These are phyloP conservation scores for Raphanus hybrid DNA, from an alignment of 441 rosid species.

Conservation along the genomic window DNA sequence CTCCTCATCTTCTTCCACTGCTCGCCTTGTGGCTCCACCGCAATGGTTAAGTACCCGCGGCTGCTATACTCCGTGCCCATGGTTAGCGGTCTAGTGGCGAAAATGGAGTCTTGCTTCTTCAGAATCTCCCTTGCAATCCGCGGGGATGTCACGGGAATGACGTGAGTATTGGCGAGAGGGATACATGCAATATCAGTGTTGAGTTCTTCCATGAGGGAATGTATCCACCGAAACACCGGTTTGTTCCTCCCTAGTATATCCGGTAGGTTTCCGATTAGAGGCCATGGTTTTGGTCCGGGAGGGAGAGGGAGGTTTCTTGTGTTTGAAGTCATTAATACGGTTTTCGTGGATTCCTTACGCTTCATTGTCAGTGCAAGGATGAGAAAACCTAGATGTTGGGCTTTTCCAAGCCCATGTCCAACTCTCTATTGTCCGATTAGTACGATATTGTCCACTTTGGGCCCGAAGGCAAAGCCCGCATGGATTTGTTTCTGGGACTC, in stretches of 20 bases:
- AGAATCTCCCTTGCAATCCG: slow-evolving; percentile 50
- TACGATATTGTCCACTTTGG: too few relatives aligned
- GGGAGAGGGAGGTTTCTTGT: slow-evolving; percentile 38
- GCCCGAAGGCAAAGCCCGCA: too few relatives aligned
- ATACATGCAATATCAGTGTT: slow-evolving; percentile 53
- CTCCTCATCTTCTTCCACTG: slow-evolving; percentile 72
- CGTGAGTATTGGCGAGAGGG: slow-evolving; percentile 46
- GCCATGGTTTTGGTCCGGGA: slow-evolving; percentile 50
- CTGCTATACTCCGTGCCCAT: slow-evolving; percentile 36
- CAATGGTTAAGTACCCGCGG: slow-evolving; percentile 45
- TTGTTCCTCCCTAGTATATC: slow-evolving; percentile 33
- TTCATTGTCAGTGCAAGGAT: slow-evolving; percentile 3
- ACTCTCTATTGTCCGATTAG: too few relatives aligned
- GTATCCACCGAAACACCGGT: slow-evolving; percentile 55
- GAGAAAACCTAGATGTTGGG: slow-evolving; percentile 20
- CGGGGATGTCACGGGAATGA: slow-evolving; percentile 53
- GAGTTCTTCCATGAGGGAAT: slow-evolving; percentile 46
- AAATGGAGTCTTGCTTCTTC: slow-evolving; percentile 51
- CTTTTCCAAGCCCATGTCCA: too few relatives aligned
- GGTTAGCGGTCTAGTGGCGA: slow-evolving; percentile 47
- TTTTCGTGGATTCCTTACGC: slow-evolving; percentile 13
- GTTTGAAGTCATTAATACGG: not conserved
- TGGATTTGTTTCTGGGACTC: too few relatives aligned
- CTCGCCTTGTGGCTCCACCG: slow-evolving; percentile 42
- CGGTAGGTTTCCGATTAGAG: slow-evolving; percentile 49